phyloP scores from a whole-genome alignment of 805 yeast species.

The Candida rishiriensis region DNA sequence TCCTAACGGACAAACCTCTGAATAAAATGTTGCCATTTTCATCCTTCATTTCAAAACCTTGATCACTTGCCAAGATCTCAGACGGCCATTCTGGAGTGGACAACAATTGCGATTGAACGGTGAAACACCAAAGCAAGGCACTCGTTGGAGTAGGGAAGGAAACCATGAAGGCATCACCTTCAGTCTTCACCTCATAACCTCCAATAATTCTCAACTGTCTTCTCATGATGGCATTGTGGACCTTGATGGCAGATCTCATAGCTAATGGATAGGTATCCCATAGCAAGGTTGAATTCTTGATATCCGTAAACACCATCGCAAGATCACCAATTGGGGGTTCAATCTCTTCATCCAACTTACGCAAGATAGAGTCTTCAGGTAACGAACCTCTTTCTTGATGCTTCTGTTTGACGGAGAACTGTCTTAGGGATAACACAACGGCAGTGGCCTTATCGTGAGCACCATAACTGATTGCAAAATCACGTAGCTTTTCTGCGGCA shows the following conservation, averaged over 20 bases:
- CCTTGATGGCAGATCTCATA: constrained; percentile 94
- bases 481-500: constrained; percentile 91
- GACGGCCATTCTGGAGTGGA: constrained; percentile 90
- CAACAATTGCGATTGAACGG: constrained; percentile 79
- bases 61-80: constrained; percentile 78
- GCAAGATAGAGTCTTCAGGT: constrained; percentile 70
- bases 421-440: constrained; percentile 68
- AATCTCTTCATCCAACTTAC: constrained; percentile 85
- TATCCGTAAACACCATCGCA: constrained; percentile 97
- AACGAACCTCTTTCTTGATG: constrained; percentile 39
- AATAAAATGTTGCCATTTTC: constrained; percentile 54
- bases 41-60: constrained; percentile 78
- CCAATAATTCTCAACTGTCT: constrained; percentile 88
- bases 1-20: constrained; percentile 89
- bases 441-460: constrained; percentile 75
- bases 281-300: constrained; percentile 83
- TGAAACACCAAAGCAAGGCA: constrained; percentile 91
- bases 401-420: constrained; percentile 35
- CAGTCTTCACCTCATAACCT: constrained; percentile 97
- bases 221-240: constrained; percentile 92
- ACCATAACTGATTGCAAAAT: constrained; percentile 92
- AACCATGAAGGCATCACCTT: constrained; percentile 99
- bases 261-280: constrained; percentile 95
- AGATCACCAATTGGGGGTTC: constrained; percentile 92
- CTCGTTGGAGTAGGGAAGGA: constrained; percentile 90